Evolutionary conservation across 495 filamentous ascomycete genomes (phyloP).

Genomic region (Neurospora sp.): DNA sequence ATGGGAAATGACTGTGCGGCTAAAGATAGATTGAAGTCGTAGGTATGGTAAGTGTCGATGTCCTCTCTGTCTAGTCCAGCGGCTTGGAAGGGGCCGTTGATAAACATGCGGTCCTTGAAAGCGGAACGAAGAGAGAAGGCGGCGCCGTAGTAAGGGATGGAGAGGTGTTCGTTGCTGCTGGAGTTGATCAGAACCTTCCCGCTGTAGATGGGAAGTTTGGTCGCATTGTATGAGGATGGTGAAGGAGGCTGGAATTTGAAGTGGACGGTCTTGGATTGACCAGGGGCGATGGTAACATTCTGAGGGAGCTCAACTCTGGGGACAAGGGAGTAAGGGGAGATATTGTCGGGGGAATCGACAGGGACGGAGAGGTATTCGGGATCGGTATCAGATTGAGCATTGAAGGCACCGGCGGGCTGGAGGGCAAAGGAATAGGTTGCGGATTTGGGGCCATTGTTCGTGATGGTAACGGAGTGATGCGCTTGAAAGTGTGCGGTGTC

Average conservation of each 20-base stretch:
- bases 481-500: constrained; percentile 30
- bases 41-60: constrained; percentile 11
- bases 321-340: constrained; percentile 3
- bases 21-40: constrained; percentile 18
- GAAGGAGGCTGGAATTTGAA: constrained; percentile 18
- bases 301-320: constrained; percentile 4
- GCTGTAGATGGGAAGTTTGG: constrained; percentile 23
- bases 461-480: constrained; percentile 27
- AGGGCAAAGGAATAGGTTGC: constrained; percentile 25
- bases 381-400: not conserved
- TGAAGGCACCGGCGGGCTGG: constrained; percentile 12
- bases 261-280: constrained; percentile 16
- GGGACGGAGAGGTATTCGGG: not conserved
- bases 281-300: constrained; percentile 5
- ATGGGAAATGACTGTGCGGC: constrained; percentile 10
- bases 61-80: constrained; percentile 8
- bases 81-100: constrained; percentile 5
- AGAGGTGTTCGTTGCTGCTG: constrained; percentile 21
- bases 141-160: constrained; percentile 21
- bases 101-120: not conserved
- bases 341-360: not conserved
- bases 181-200: constrained; percentile 25
- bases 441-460: constrained; percentile 26
- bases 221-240: constrained; percentile 3
- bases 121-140: constrained; percentile 8